Conservation (phyloP, 805 yeast genomes). For the Suhomyces faveliae region DNA sequence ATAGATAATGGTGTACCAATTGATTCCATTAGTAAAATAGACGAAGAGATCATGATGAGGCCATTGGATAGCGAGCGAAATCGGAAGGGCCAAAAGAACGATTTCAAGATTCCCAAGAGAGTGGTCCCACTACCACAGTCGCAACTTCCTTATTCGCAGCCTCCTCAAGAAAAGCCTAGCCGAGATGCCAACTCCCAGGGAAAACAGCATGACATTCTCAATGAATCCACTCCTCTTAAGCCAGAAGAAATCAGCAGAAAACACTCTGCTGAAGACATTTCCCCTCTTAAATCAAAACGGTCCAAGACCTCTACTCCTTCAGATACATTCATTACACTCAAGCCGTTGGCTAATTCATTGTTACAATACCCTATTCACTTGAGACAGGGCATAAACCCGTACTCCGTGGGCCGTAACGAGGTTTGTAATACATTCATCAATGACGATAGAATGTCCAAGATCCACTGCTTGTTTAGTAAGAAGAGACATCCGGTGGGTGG, state of each 20-base stretch:
- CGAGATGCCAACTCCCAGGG: not conserved
- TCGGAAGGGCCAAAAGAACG: constrained; percentile 24
- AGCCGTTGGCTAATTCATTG: constrained; percentile 35
- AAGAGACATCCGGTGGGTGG: constrained; percentile 58
- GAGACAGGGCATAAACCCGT: constrained; percentile 65
- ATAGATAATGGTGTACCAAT: constrained; percentile 38
- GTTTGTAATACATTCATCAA: constrained; percentile 59
- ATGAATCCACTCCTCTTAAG: not conserved
- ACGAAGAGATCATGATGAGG: constrained; percentile 43
- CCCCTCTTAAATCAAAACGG: not conserved
- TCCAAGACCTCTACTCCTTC: constrained; percentile 33
- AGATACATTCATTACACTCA: constrained; percentile 58
- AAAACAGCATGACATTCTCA: not conserved
- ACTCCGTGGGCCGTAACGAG: constrained; percentile 71
- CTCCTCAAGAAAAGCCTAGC: not conserved
- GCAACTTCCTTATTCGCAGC: constrained; percentile 21
- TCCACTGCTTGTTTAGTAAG: constrained; percentile 71
- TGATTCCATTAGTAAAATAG: constrained; percentile 39
- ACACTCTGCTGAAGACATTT: constrained; percentile 3
- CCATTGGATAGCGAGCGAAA: constrained; percentile 35
- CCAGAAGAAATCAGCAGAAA: constrained; percentile 1
- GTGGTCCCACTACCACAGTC: constrained; percentile 44
- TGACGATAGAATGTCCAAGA: constrained; percentile 78
- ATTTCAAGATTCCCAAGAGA: constrained; percentile 44
- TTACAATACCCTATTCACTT: constrained; percentile 50